phyloP scores from a whole-genome alignment of 257 asterid genomes.

The Eucommia ulmoides region DNA sequence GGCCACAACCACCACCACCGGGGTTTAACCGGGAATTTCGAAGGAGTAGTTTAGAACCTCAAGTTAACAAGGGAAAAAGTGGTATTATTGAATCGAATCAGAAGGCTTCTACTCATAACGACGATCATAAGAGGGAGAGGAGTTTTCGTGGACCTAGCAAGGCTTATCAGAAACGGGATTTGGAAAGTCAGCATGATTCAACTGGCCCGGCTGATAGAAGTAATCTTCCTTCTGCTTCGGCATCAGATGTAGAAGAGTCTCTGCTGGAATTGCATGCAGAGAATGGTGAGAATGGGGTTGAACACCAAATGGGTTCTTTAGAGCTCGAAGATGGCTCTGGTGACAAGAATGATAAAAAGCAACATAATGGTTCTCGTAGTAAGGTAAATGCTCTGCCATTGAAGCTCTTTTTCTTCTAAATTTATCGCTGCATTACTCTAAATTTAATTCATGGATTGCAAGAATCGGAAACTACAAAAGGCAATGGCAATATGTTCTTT shows the following conservation, averaged over 20 bases:
- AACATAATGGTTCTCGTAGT: slow-evolving; percentile 31
- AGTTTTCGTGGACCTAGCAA: slow-evolving; percentile 1
- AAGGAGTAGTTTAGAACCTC: slow-evolving; percentile 21
- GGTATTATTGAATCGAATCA: slow-evolving; percentile 13
- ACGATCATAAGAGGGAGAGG: slow-evolving; percentile 10
- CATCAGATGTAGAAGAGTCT: slow-evolving; percentile 31
- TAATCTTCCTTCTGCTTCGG: slow-evolving; percentile 24
- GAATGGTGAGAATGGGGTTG: slow-evolving; percentile 14
- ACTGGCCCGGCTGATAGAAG: slow-evolving; percentile 29
- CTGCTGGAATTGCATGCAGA: slow-evolving; percentile 18
- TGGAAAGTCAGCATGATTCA: slow-evolving; percentile 25
- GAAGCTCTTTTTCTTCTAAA: no score
- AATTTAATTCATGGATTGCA: no score
- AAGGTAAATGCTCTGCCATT: slow-evolving; percentile 33
- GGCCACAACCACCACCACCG: slow-evolving; percentile 51
- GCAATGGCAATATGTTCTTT: no score
- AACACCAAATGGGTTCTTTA: slow-evolving; percentile 22
- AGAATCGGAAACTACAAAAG: no score
- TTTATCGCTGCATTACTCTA: no score
- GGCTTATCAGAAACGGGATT: slow-evolving; percentile 12
- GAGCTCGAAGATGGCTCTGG: slow-evolving; percentile 41
- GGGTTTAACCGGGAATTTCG: slow-evolving; percentile 28
- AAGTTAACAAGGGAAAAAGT: slow-evolving; percentile 23
- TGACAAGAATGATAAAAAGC: slow-evolving; percentile 41
- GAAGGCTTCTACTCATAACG: slow-evolving; percentile 5